Conservation (phyloP, 345 rosid genomes). For the Stellera chamaejasme region DNA sequence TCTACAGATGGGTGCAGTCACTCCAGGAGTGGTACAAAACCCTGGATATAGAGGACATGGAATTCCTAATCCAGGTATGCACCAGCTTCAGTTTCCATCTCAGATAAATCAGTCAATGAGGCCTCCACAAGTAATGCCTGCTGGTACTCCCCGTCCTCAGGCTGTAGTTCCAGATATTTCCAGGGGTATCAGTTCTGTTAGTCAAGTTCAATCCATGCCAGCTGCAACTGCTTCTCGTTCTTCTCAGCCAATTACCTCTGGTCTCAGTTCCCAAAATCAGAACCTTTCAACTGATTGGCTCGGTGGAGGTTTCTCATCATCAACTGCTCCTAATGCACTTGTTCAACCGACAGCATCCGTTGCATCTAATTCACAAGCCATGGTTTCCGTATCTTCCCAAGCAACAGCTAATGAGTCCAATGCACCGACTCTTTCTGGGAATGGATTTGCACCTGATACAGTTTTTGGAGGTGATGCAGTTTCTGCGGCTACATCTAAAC, state of each 20-base stretch:
- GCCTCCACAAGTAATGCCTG: slow-evolving; percentile 47
- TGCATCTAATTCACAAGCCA: slow-evolving; percentile 32
- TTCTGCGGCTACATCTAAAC: slow-evolving; percentile 37
- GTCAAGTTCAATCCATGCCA: slow-evolving; percentile 35
- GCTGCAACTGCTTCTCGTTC: slow-evolving; percentile 29
- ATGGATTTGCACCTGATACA: slow-evolving; percentile 34
- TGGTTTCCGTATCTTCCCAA: slow-evolving; percentile 27
- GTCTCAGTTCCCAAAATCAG: slow-evolving; percentile 30
- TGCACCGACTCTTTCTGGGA: slow-evolving; percentile 51
- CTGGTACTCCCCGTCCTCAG: slow-evolving; percentile 41
- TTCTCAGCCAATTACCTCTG: slow-evolving; percentile 31
- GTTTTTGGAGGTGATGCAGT: slow-evolving; percentile 49
- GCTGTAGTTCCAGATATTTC: slow-evolving; percentile 37
- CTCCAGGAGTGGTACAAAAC: slow-evolving; percentile 34
- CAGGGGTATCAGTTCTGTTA: slow-evolving; percentile 36
- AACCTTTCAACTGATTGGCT: slow-evolving; percentile 48
- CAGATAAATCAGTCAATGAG: slow-evolving; percentile 45
- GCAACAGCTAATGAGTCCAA: slow-evolving; percentile 34
- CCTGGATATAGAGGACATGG: slow-evolving; percentile 58
- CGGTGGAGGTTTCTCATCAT: slow-evolving; percentile 36
- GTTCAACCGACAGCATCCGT: slow-evolving; percentile 29
- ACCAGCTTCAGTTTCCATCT: slow-evolving; percentile 44
- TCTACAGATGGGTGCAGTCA: slow-evolving; percentile 24
- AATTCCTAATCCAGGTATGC: slow-evolving; percentile 36
- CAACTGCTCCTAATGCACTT: slow-evolving; percentile 35